Conservation (phyloP, 495 filamentous ascomycete species). For the Penicillium angulare region DNA sequence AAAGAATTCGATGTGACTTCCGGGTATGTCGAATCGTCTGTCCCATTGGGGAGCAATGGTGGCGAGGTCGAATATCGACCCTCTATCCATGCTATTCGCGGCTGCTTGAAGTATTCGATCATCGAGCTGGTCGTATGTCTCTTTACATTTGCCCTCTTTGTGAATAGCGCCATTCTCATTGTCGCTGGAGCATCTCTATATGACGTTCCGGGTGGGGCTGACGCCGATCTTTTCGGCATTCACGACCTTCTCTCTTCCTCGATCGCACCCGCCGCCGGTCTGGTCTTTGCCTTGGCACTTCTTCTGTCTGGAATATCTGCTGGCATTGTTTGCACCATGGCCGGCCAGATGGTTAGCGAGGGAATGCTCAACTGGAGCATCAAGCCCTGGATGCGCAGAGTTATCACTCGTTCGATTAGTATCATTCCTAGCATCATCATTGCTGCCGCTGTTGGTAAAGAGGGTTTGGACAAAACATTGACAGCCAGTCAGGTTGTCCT, state of each 20-base stretch:
- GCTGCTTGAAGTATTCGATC: conserved; percentile 80
- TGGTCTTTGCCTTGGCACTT: conserved; percentile 74
- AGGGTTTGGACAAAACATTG: conserved; percentile 70
- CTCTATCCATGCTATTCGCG: conserved; percentile 70
- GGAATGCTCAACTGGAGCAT: conserved; percentile 72
- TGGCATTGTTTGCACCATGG: conserved; percentile 81
- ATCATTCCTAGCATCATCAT: conserved; percentile 83
- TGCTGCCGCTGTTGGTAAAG: conserved; percentile 69
- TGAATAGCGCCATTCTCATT: conserved; percentile 89
- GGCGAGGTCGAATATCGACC: conserved; percentile 69
- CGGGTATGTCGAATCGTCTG: conserved; percentile 52
- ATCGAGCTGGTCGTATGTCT: conserved; percentile 71
- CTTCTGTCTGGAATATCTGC: conserved; percentile 75
- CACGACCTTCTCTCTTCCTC: conserved; percentile 68
- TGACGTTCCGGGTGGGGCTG: conserved; percentile 48
- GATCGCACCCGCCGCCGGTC: conserved; percentile 69
- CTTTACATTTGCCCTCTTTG: conserved; percentile 92
- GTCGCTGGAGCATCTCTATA: conserved; percentile 80
- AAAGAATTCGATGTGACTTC: conserved; percentile 68
- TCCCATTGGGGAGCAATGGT: conserved; percentile 34
- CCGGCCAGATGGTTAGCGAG: conserved; percentile 80
- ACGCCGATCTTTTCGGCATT: conserved; percentile 80
- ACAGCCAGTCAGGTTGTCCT: conserved; percentile 78
- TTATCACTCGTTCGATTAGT: conserved; percentile 69
- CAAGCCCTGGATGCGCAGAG: conserved; percentile 67